Evolutionary conservation across 129 eudicot species (phyloP).

Genomic region (Sambucus nigra): DNA sequence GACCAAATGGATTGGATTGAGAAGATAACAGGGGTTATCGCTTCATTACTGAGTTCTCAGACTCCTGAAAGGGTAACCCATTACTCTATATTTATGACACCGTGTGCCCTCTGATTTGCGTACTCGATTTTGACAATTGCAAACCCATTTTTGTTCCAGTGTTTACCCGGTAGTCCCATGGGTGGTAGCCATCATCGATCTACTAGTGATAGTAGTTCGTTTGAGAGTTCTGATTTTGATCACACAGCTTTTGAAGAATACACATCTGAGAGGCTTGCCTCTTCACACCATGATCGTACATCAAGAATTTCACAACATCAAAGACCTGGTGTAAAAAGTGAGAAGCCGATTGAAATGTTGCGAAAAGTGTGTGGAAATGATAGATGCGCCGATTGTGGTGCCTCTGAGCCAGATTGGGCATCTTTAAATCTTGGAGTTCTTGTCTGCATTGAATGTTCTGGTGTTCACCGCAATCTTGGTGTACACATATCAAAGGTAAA

Average conservation of each 20-base stretch:
- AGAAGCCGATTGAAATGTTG: constrained; percentile 73
- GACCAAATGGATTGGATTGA: constrained; percentile 99
- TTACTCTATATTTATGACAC: not conserved
- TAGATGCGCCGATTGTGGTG: constrained; percentile 94
- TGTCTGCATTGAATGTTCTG: constrained; percentile 97
- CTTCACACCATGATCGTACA: constrained; percentile 59
- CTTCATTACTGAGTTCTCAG: constrained; percentile 88
- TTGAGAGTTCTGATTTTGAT: constrained; percentile 91
- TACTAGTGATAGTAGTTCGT: constrained; percentile 92
- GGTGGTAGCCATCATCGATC: constrained; percentile 91
- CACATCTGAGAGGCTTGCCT: constrained; percentile 57
- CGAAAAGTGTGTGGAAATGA: constrained; percentile 79
- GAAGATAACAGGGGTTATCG: constrained; percentile 97
- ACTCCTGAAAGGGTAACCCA: constrained; percentile 81
- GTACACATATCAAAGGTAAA: constrained; percentile 95
- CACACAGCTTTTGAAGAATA: constrained; percentile 68
- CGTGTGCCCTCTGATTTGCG: not conserved
- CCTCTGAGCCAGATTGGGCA: constrained; percentile 99
- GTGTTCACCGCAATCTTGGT: constrained; percentile 98
- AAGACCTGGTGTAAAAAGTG: constrained; percentile 46
- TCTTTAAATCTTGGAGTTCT: constrained; percentile 90
- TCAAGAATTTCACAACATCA: constrained; percentile 73
- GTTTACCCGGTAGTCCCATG: constrained; percentile 80
- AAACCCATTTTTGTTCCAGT: constrained; percentile 32
- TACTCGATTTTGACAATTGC: not conserved